phyloP scores from a whole-genome alignment of 2,329 filamentous ascomycete genomes.

The Trichoderma sp. region DNA sequence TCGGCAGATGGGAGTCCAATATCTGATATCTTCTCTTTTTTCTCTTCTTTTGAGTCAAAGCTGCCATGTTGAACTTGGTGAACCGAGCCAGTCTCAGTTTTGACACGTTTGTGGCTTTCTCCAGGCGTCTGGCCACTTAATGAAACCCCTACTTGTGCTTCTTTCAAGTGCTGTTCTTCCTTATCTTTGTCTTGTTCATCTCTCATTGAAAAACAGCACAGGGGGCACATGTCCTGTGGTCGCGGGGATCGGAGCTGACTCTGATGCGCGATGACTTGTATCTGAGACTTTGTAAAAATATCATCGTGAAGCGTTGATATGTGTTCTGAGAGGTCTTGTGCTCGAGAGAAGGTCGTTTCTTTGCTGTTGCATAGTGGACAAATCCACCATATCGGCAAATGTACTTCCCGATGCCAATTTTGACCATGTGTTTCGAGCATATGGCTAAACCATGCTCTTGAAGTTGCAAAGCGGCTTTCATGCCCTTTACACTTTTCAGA shows the following conservation, averaged over 20 bases:
- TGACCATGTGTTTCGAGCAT: constrained; percentile 26
- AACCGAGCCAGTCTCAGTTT: not conserved
- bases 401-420: constrained; percentile 27
- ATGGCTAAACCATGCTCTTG: constrained; percentile 22
- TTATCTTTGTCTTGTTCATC: not conserved
- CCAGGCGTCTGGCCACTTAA: not conserved
- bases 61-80: not conserved
- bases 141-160: accelerated
- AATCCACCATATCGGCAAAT: constrained; percentile 21
- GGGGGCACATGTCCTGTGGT: constrained; percentile 1
- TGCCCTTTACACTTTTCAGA: constrained; percentile 27
- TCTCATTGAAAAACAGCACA: constrained; percentile 16
- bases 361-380: constrained; percentile 26
- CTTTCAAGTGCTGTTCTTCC: not conserved
- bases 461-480: constrained; percentile 19
- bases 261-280: constrained; percentile 4
- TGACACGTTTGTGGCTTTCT: not conserved
- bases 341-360: not conserved
- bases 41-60: not conserved
- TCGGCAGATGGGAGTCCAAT: not conserved
- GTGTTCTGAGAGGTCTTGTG: constrained; percentile 4
- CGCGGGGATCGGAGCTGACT: constrained; percentile 9
- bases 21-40: not conserved
- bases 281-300: not conserved
- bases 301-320: not conserved